Evolutionary conservation across 2,329 filamentous ascomycete species (phyloP), one percentile per base, ranked within the genome.

Genomic region (Penicillium olsonii): DNA sequence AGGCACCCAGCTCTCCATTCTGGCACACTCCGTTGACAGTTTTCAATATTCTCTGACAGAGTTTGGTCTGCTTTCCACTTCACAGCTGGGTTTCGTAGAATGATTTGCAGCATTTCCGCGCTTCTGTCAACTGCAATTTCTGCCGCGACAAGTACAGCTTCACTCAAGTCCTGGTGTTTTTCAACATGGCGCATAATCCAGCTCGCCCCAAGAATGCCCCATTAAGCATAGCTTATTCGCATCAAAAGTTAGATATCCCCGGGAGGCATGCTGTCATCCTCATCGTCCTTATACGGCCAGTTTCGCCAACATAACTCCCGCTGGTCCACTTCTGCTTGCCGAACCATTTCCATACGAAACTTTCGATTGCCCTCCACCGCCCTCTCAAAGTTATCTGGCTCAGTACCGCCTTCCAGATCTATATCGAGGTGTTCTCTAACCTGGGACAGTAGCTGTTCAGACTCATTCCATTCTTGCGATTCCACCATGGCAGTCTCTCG

Each of bases 241-340:
- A 42, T n/a, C 31, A 42, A 48, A 24, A 47, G 31, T 15, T 44
- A 51, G 34, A 45, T 45, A 29, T 38, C 34, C 14, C 14, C 15
- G 10, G 52, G 45, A 51, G 55, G 53, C 50, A 55, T 42, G 37
- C 48, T 59, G 18, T 48, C 15, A 39, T 61, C 59, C 4, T 52
- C 53, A 17, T 57, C 52, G 53, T 65, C 59, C 48, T 60, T 63
- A 45, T 59, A 65, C 11, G 63, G 58, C 63, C 56, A 66, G 35
- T 62, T 65, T 4, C 48, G 53, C 63, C 64, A 65, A 52, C 48
- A 60, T 0, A 57, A 46, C 29, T 62, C 59, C 10, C 40, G 39
- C 42, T 65, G 35, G 31, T 42, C 43, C 15, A 26, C 27, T 7
- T 61, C 61, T 35, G 56, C 40, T 31, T 66, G 58, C 45, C 48